These are phyloP conservation scores for Saccharomycopsis hybrid DNA, from an alignment of 1,139 yeast species.

Conservation along the genomic window DNA sequence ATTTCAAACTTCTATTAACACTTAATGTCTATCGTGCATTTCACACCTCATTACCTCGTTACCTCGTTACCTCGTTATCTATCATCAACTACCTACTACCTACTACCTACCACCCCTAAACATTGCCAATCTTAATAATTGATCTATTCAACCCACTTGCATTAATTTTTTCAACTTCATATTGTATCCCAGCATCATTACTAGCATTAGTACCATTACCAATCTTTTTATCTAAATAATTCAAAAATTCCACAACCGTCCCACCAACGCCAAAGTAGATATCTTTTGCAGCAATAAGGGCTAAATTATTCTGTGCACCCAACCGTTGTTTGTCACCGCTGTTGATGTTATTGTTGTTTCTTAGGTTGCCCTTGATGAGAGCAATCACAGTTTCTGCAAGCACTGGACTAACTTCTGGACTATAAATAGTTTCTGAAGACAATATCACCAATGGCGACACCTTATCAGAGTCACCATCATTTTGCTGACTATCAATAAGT, in stretches of 20 bases:
- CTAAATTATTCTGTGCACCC: constrained; percentile 21
- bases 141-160: constrained; percentile 13
- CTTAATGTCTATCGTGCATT: too few species aligned
- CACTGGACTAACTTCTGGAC: constrained; percentile 62
- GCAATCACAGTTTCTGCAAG: constrained; percentile 58
- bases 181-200: constrained; percentile 19
- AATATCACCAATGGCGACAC: constrained; percentile 42
- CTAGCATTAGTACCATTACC: constrained; percentile 18
- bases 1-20: too few species aligned
- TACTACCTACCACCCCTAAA: too few species aligned
- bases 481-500: constrained; percentile 28
- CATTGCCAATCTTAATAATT: not conserved
- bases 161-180: constrained; percentile 25
- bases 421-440: constrained; percentile 88
- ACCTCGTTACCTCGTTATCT: too few species aligned
- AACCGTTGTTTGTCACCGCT: too few species aligned
- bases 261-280: constrained; percentile 99
- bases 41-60: too few species aligned
- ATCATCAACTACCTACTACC: too few species aligned
- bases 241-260: constrained; percentile 64
- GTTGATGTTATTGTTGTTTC: constrained; percentile 10
- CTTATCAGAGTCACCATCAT: constrained; percentile 22
- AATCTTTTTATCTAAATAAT: constrained; percentile 33
- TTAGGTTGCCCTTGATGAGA: constrained; percentile 23
- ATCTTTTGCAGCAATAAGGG: constrained; percentile 79